Percentiles rank a stretch among this genome's conserved stretches.
Conservation (phyloP, 352 stramenopile species). For the Detonula confervacea region DNA sequence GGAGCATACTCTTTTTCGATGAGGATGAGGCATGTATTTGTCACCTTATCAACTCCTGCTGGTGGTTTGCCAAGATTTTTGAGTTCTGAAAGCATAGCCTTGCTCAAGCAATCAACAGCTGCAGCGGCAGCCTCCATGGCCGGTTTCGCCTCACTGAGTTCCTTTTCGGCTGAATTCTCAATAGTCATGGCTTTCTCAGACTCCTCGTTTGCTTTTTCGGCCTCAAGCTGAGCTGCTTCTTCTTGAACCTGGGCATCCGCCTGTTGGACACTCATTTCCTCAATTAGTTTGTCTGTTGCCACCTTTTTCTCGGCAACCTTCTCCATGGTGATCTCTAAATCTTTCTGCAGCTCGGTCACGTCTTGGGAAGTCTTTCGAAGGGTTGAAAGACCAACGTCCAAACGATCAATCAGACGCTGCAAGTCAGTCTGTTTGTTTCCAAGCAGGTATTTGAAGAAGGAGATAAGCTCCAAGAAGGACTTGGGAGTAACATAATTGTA, state of each 20-base stretch:
- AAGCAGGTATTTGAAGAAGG: slow-evolving; percentile 97
- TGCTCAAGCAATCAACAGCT: slow-evolving; percentile 96
- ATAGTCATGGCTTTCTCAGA: slow-evolving; percentile 92
- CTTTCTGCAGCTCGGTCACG: slow-evolving; percentile 94
- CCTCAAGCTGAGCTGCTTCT: slow-evolving; percentile 92
- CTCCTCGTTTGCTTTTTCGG: slow-evolving; percentile 92
- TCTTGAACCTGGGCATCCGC: slow-evolving; percentile 95
- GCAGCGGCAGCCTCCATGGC: slow-evolving; percentile 95
- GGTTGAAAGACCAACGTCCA: slow-evolving; percentile 96
- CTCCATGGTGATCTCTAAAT: slow-evolving; percentile 94
- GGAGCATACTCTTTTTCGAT: slow-evolving; percentile 98
- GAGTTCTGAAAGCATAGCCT: slow-evolving; percentile 95
- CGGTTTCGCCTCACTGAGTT: slow-evolving; percentile 94
- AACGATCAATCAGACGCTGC: slow-evolving; percentile 93
- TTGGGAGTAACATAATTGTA: slow-evolving; percentile 99
- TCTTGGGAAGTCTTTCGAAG: slow-evolving; percentile 95
- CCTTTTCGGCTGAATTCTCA: slow-evolving; percentile 91
- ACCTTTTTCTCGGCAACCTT: slow-evolving; percentile 96
- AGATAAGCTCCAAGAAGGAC: slow-evolving; percentile 97
- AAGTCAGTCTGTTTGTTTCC: slow-evolving; percentile 94
- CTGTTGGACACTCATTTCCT: slow-evolving; percentile 92
- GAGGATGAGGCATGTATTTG: slow-evolving; percentile 94
- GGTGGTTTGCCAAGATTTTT: slow-evolving; percentile 96
- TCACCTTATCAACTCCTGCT: slow-evolving; percentile 94
- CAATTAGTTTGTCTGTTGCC: slow-evolving; percentile 92